Evolutionary conservation across 306 rosid genomes (phyloP).

Genomic region (Rosa multiflora): DNA sequence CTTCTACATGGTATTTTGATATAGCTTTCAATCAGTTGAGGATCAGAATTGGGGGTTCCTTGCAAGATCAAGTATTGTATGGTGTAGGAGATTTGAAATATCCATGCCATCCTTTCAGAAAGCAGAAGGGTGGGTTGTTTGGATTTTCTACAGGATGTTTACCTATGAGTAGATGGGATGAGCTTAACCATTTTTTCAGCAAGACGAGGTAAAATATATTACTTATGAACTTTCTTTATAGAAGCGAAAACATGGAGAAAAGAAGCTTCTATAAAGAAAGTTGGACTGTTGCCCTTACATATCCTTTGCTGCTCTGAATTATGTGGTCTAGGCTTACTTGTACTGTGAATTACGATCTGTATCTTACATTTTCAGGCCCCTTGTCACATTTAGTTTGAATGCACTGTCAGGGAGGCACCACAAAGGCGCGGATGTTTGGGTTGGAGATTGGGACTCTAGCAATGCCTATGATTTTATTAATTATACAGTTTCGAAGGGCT

Average conservation of each 20-base stretch:
- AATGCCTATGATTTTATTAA: slow-evolving; percentile 66
- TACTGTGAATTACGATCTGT: slow-evolving; percentile 7
- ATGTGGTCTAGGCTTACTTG: not conserved
- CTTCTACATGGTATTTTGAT: slow-evolving; percentile 40
- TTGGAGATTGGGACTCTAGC: slow-evolving; percentile 79
- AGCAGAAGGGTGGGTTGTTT: slow-evolving; percentile 61
- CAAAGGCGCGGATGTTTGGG: slow-evolving; percentile 48
- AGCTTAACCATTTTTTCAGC: slow-evolving; percentile 73
- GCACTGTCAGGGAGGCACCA: slow-evolving; percentile 82
- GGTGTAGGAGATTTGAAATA: slow-evolving; percentile 58
- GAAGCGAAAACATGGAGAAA: not conserved
- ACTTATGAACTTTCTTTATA: not conserved
- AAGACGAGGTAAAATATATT: slow-evolving; percentile 67
- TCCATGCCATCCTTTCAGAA: slow-evolving; percentile 80
- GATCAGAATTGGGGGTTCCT: slow-evolving; percentile 92
- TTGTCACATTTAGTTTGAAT: slow-evolving; percentile 86
- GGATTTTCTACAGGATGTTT: slow-evolving; percentile 95
- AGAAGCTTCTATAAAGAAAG: not conserved
- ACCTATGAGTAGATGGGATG: slow-evolving; percentile 88
- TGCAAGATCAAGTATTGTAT: slow-evolving; percentile 89
- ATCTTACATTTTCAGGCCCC: slow-evolving; percentile 51
- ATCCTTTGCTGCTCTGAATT: not conserved
- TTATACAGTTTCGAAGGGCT: slow-evolving; percentile 71
- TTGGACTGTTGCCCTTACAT: not conserved
- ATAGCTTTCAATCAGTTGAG: slow-evolving; percentile 88